Evolutionary conservation across 257 asterid species (phyloP).

Genomic region (Eucommia ulmoides): DNA sequence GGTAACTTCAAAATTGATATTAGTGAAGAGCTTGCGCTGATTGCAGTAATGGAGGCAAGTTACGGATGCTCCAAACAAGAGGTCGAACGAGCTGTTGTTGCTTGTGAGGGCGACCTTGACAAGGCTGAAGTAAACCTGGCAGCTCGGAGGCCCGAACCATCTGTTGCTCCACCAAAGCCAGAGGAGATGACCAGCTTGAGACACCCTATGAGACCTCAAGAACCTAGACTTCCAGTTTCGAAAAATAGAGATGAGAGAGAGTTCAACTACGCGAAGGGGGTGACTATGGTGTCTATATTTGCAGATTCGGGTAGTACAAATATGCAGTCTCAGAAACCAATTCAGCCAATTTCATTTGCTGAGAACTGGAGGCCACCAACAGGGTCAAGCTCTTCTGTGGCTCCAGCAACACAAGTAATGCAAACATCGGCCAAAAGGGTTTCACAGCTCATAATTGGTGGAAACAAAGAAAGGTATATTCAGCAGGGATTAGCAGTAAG

Average conservation of each 20-base stretch:
- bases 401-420: background rate
- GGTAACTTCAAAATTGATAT: background rate
- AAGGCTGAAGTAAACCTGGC: too few relatives aligned
- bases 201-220: background rate
- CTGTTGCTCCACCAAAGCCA: slow-evolving; percentile 1
- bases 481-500: background rate
- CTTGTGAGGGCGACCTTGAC: slow-evolving; percentile 4
- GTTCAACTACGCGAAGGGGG: background rate
- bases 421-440: background rate
- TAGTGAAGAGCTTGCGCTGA: background rate
- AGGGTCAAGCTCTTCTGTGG: background rate
- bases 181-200: background rate
- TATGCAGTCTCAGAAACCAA: background rate
- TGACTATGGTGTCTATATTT: background rate
- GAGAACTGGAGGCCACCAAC: background rate
- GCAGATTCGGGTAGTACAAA: background rate
- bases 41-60: background rate
- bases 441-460: background rate
- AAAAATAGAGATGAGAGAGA: background rate
- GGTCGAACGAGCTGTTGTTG: background rate
- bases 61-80: background rate
- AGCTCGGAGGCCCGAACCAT: background rate
- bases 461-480: background rate
- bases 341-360: background rate
- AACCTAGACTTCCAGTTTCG: background rate